Evolutionary conservation across 108 stramenopile species (phyloP), one percentile per base, ranked within the genome.

Genomic region (Nitzschia palea): DNA sequence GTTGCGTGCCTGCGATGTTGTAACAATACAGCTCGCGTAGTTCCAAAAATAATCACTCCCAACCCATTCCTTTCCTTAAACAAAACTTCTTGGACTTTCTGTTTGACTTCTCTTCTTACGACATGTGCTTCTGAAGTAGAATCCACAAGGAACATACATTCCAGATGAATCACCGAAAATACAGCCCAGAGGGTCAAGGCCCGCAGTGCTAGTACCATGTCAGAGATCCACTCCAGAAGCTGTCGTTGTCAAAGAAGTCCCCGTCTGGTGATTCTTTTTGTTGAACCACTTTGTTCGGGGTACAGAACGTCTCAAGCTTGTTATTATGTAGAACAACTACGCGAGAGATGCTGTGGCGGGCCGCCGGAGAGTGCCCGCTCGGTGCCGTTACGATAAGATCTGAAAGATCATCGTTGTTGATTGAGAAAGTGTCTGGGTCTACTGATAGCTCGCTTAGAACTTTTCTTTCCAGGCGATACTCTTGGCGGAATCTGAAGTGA

Each of bases 161-260:
- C 60, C 62, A 57, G 31, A 57, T 53, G 35, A 45, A 53, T 44
- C 47, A 63, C 23, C 47, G 51, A 47, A 47, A 40, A 17, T 48
- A 53, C 20, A 53, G 35, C 35, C 35, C 65, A 63, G 2, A 50
- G 48, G 70, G 59, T 2, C 27, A 33, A 28, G n/a, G 55, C 34
- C 47, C 20, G 22, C 27, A 33, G 22, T 42, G 67, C 71, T 83
- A 93, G 78, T 93, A 93, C 91, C 91, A 93, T 25, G 91, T 93
- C 52, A 93, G 84, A 12, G 86, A 88, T 62, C 91, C 91, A 77
- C 81, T 88, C 91, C 91, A 93, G 65, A 93, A 93, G 53, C 85
- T 86, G 73, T 93, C 91, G 84, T 85, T 93, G 73, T 93, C 91
- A 67, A 93, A 93, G 80, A 88, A 90, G 76, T 78, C 83, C 34